phyloP scores from a whole-genome alignment of 805 yeast species.

The Yarrowia sp. region DNA sequence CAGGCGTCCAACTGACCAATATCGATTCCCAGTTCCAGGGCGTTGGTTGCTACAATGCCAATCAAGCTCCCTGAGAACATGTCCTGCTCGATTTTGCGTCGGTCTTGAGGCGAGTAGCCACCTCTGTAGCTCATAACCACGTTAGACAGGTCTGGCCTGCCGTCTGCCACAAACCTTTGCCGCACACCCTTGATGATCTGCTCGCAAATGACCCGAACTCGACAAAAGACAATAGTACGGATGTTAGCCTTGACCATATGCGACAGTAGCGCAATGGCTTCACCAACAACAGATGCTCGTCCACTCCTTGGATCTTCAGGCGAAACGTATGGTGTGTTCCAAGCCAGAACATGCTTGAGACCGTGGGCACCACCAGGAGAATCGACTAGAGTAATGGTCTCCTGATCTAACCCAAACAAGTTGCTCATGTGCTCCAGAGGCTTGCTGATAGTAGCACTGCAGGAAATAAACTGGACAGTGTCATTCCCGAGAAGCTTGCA shows the following conservation, averaged over 20 bases:
- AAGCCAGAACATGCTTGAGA: slow-evolving; percentile 66
- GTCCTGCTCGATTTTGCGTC: slow-evolving; percentile 81
- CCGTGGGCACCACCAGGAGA: slow-evolving; percentile 92
- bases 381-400: slow-evolving; percentile 44
- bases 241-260: slow-evolving; percentile 62
- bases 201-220: slow-evolving; percentile 83
- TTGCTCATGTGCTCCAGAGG: slow-evolving; percentile 71
- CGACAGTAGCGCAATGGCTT: slow-evolving; percentile 71
- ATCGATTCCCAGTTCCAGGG: slow-evolving; percentile 93
- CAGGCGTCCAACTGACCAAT: slow-evolving; percentile 92
- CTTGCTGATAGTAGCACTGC: slow-evolving; percentile 86
- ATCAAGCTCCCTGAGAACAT: slow-evolving; percentile 84
- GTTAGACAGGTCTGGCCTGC: slow-evolving; percentile 36
- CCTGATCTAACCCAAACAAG: slow-evolving; percentile 59
- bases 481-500: slow-evolving; percentile 53
- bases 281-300: slow-evolving; percentile 67
- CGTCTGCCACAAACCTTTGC: slow-evolving; percentile 47
- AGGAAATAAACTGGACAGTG: slow-evolving; percentile 68
- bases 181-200: slow-evolving; percentile 80
- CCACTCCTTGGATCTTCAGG: slow-evolving; percentile 56
- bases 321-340: slow-evolving; percentile 79
- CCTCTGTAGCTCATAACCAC: slow-evolving; percentile 89
- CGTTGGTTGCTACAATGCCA: slow-evolving; percentile 93
- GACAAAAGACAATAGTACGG: slow-evolving; percentile 86
- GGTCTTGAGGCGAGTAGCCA: slow-evolving; percentile 83